Evolutionary conservation across 2,329 filamentous ascomycete genomes (phyloP), one percentile per base, ranked within the genome.

Genomic region (Diplodia scrobiculata): DNA sequence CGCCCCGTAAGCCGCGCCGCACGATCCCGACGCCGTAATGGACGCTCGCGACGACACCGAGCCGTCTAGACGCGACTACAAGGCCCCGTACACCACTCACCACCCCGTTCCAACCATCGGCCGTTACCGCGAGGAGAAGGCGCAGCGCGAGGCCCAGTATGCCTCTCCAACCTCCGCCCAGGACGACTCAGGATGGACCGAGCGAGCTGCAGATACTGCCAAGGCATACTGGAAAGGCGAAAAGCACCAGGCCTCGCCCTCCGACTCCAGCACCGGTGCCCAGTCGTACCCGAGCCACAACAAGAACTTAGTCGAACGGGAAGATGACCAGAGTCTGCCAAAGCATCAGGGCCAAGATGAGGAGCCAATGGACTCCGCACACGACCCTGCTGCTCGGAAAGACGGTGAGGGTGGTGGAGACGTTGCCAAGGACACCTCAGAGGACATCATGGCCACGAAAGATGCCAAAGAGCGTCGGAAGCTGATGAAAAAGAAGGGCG

Each of bases 381-480:
- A 70, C 48, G 68, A 70, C 25, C 66, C 69, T 38, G 47, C 38
- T 48, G 11, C 70, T 73, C 29, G 45, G 45, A 29, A 67, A 71
- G 47, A 70, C 72, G 55, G 69, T 70, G 62, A 69, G 21, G 38
- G 48, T 11, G 50, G 58, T 52, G 66, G 74, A 53, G 67, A 72
- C n/a, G 69, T 72, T 13, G 71, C 72, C 27, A 68, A 77, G 58
- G 81, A 83, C 66, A 84, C 81, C 1, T 82, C 81, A 0, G 76
- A 84, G 69, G 76, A 75, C 14, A 70, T 71, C 3, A 68, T 77
- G 27, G 70, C 68, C 14, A 74, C 75, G 9, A 68, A 70, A 63
- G 76, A 83, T 66, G 79, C 82, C 0, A 81, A 80, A 70, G 75
- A 81, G 68, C 79, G 79, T 67, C 74, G 82, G 47, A 84, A 84